A percentile compares a stretch with the other conserved stretches of the same genome.
phyloP scores from a whole-genome alignment of 2,329 filamentous ascomycete species.

The Epichloe gansuensis region DNA sequence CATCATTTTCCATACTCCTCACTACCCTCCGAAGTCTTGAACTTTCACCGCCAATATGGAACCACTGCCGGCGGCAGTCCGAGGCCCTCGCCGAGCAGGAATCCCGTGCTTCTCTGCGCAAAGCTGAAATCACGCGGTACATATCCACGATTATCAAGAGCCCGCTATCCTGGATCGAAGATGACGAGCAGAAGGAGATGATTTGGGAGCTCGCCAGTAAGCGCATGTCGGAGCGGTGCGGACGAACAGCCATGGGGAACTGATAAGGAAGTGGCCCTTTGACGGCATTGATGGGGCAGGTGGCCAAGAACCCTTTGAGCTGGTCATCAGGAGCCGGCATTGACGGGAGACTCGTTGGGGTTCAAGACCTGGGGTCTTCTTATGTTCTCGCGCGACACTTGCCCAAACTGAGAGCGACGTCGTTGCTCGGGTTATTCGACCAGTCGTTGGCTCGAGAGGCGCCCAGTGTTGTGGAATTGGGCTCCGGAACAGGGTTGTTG shows the following conservation, averaged over 20 bases:
- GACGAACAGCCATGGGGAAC: conserved; percentile 50
- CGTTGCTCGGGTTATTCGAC: conserved; percentile 34
- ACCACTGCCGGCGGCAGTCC: conserved; percentile 29
- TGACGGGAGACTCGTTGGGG: conserved; percentile 80
- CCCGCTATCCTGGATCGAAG: conserved; percentile 53
- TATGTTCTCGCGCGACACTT: conserved; percentile 73
- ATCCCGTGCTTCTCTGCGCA: conserved; percentile 27
- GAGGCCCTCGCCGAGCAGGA: conserved; percentile 31
- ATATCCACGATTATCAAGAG: conserved; percentile 58
- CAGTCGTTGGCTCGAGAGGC: conserved; percentile 19
- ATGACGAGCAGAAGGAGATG: conserved; percentile 52
- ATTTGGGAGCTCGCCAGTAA: conserved; percentile 72
- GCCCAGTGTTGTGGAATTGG: conserved; percentile 57
- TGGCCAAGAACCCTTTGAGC: conserved; percentile 36
- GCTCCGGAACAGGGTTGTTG: conserved; percentile 82
- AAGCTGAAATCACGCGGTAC: conserved; percentile 48
- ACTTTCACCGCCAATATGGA: conserved; percentile 58
- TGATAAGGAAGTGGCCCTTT: conserved; percentile 44
- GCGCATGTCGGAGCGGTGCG: conserved; percentile 75
- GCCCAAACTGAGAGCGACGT: conserved; percentile 30
- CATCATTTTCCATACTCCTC: conserved; percentile 51
- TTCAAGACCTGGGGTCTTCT: conserved; percentile 91
- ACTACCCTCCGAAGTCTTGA: conserved; percentile 54
- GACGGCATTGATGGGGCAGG: conserved; percentile 11
- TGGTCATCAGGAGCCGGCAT: conserved; percentile 75